phyloP scores from a whole-genome alignment of 176 grass and related monocot genomes.

The Oryza australiensis region DNA sequence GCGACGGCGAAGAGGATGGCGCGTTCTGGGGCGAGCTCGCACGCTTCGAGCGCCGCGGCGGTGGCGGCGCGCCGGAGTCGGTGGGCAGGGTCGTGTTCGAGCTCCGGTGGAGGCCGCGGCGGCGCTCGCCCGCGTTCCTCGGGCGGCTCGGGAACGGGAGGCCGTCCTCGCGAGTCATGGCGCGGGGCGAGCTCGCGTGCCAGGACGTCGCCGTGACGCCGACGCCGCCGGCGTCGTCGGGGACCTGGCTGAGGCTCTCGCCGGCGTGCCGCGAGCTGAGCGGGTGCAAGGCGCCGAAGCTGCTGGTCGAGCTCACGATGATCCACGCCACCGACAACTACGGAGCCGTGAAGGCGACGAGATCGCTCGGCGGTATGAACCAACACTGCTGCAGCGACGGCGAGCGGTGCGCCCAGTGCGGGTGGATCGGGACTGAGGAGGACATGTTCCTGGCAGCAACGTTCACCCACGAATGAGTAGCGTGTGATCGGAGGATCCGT shows the following conservation, averaged over 20 bases:
- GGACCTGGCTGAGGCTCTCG: constrained; percentile 44
- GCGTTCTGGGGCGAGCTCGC: constrained; percentile 36
- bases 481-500: neutral
- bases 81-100: constrained; percentile 35
- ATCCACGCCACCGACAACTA: neutral
- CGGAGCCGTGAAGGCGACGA: neutral
- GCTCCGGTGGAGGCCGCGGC: constrained; percentile 50
- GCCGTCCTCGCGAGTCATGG: constrained; percentile 43
- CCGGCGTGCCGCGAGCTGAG: constrained; percentile 7
- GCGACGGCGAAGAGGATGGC: neutral
- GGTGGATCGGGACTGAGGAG: constrained; percentile 60
- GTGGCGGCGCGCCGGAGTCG: no score
- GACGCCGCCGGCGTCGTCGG: neutral
- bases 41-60: constrained; percentile 36
- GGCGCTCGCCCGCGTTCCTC: constrained; percentile 17
- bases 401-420: constrained; percentile 42
- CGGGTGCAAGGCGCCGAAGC: constrained; percentile 36
- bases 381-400: constrained; percentile 17
- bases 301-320: constrained; percentile 42
- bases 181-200: constrained; percentile 49
- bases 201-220: constrained; percentile 19
- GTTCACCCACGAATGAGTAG: constrained; percentile 9
- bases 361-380: neutral
- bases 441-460: constrained; percentile 64
- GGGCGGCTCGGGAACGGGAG: constrained; percentile 14